Percentiles rank a stretch among this genome's conserved stretches.
Conservation (phyloP, 306 rosid genomes). For the Fagus crenata region DNA sequence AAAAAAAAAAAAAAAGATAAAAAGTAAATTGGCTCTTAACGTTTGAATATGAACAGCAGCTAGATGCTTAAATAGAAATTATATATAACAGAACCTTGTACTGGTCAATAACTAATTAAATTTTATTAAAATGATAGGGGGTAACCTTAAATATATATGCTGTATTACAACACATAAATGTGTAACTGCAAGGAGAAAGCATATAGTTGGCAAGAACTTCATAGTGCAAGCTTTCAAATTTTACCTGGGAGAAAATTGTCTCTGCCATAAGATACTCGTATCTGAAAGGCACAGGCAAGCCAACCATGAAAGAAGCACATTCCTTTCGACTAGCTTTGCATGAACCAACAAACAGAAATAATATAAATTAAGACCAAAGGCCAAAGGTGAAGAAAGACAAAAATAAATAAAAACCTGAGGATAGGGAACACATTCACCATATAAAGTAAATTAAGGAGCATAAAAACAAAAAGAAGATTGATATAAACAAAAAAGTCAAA, state of each 20-base stretch:
- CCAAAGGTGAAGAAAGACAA: background rate
- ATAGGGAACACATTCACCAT: background rate
- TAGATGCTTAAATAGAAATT: too few species aligned
- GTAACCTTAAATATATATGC: too few species aligned
- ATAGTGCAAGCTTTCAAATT: background rate
- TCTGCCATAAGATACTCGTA: conserved; percentile 98
- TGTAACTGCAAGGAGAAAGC: background rate
- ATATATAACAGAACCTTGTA: too few species aligned
- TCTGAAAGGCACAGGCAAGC: conserved; percentile 92
- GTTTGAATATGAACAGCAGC: too few species aligned
- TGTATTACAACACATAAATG: background rate
- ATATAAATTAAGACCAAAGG: conserved; percentile 38
- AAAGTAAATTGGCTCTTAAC: too few species aligned
- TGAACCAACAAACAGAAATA: conserved; percentile 47
- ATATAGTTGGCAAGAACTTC: background rate
- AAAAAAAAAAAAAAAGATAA: too few species aligned
- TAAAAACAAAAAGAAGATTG: background rate
- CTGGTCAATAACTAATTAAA: too few species aligned
- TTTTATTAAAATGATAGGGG: too few species aligned
- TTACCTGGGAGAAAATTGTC: conserved; percentile 98
- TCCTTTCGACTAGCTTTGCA: conserved; percentile 99
- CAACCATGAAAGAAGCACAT: conserved; percentile 95
- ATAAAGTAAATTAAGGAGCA: background rate
- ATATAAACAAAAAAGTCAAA: background rate
- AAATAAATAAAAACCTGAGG: background rate